phyloP scores from a whole-genome alignment of 352 stramenopile genomes.

The Discostella stelligera region DNA sequence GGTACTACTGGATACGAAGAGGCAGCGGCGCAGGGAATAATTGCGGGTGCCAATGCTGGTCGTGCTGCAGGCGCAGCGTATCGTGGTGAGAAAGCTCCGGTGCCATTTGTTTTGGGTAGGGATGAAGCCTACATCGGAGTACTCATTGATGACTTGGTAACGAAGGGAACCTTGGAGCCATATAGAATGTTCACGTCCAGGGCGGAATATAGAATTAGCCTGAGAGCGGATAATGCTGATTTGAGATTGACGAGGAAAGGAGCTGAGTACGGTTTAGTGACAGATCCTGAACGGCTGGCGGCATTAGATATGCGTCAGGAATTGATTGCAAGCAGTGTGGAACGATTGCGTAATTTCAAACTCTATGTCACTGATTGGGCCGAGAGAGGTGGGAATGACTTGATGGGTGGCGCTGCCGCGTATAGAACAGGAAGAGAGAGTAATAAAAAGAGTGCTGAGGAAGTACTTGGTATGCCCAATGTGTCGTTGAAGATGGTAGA shows the following conservation, averaged over 20 bases:
- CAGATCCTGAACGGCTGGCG: slow-evolving; percentile 86
- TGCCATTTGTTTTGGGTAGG: slow-evolving; percentile 90
- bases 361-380: slow-evolving; percentile 79
- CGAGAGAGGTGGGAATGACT: slow-evolving; percentile 55
- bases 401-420: slow-evolving; percentile 71
- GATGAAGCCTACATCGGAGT: slow-evolving; percentile 94
- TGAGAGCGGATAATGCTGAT: slow-evolving; percentile 94
- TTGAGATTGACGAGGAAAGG: slow-evolving; percentile 92
- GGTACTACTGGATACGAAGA: slow-evolving; percentile 99
- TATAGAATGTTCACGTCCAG: slow-evolving; percentile 99
- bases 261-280: slow-evolving; percentile 86
- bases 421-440: slow-evolving; percentile 50
- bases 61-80: slow-evolving; percentile 75
- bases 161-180: slow-evolving; percentile 92
- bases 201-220: slow-evolving; percentile 88
- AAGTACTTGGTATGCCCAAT: slow-evolving; percentile 83
- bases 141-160: slow-evolving; percentile 98
- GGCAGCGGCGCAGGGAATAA: slow-evolving; percentile 94
- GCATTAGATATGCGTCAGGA: slow-evolving; percentile 82
- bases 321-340: slow-evolving; percentile 86
- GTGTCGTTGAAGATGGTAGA: slow-evolving; percentile 78
- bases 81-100: slow-evolving; percentile 42
- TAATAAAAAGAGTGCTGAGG: slow-evolving; percentile 78
- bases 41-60: slow-evolving; percentile 95
- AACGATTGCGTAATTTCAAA: slow-evolving; percentile 78